phyloP scores from a whole-genome alignment of 2,329 filamentous ascomycete species.

The Fusarium chlamydosporum region DNA sequence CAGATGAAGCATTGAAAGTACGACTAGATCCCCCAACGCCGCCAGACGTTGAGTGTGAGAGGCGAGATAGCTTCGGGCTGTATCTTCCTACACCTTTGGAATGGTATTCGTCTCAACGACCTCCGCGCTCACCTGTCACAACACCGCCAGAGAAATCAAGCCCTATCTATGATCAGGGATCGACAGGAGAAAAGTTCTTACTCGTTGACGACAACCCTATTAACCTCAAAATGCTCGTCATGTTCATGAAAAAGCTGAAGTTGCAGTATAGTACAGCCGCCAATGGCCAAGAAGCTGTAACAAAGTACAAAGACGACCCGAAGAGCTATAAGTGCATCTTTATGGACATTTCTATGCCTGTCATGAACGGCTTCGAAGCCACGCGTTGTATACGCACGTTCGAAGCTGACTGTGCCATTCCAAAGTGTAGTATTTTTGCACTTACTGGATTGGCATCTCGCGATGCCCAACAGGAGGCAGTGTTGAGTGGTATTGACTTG shows the following conservation, averaged over 20 bases:
- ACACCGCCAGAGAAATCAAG: background rate
- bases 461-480: constrained; percentile 5
- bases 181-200: background rate
- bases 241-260: constrained; percentile 16
- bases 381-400: background rate
- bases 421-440: constrained; percentile 4
- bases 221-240: constrained; percentile 8
- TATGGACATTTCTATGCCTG: constrained; percentile 14
- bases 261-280: background rate
- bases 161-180: rapidly evolving
- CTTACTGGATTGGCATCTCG: constrained; percentile 12
- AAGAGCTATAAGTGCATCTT: background rate
- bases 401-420: background rate
- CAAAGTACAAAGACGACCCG: background rate
- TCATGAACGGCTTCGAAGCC: constrained; percentile 20
- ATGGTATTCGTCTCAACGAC: background rate
- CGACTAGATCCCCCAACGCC: background rate
- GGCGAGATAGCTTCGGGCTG: background rate
- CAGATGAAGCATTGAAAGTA: background rate
- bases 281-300: constrained; percentile 2
- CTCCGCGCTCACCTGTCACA: background rate
- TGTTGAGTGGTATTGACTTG: constrained; percentile 11
- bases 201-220: constrained; percentile 16
- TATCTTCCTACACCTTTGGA: background rate
- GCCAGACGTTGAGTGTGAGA: background rate